These are phyloP conservation scores for Talaromyces nanjingensis DNA, from an alignment of 495 filamentous ascomycete species.

Conservation along the genomic window DNA sequence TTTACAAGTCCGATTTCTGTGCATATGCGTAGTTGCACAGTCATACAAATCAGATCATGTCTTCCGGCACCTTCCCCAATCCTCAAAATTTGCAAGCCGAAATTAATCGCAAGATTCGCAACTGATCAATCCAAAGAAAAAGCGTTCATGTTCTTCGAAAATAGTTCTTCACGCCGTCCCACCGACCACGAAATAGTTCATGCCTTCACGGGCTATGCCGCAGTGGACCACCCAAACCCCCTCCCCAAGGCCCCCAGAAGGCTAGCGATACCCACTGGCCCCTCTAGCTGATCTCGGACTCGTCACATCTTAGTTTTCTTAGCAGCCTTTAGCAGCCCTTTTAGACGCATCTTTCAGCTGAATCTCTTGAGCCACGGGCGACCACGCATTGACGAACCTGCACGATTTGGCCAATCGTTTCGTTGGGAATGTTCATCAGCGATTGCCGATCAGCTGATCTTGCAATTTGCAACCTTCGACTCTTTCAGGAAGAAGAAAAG, in stretches of 20 bases:
- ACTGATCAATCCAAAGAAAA: background rate
- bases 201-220: conserved; percentile 2
- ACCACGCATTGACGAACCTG: background rate
- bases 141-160: background rate
- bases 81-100: background rate
- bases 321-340: background rate
- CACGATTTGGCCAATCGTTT: background rate
- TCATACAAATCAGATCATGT: background rate
- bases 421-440: background rate
- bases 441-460: background rate
- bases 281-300: background rate
- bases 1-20: background rate
- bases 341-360: background rate
- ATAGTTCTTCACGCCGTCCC: background rate
- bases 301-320: background rate
- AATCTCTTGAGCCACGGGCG: background rate
- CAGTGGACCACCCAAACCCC: background rate
- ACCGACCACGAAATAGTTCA: background rate
- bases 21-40: background rate
- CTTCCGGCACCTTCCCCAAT: background rate
- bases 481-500: background rate
- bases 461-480: background rate
- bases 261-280: background rate
- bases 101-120: background rate
- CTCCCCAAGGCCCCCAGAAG: background rate